Conservation (phyloP, 78 protist species). For the Speleostelium caveatum region DNA sequence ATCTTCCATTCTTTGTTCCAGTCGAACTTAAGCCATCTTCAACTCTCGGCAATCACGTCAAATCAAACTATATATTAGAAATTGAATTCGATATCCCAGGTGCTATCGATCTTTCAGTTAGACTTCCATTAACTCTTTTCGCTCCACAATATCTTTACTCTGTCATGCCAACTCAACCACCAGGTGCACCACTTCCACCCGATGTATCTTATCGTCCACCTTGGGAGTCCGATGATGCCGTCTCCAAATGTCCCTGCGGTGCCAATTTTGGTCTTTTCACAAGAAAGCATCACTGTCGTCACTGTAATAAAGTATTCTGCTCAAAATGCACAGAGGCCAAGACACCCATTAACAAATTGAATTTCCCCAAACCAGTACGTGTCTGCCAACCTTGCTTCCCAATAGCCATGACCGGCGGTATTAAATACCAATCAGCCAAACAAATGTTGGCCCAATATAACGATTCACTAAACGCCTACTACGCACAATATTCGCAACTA, state of each 20-base stretch:
- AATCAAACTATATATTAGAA: slow-evolving; percentile 14
- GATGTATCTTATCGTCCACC: slow-evolving; percentile 74
- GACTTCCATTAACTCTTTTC: slow-evolving; percentile 51
- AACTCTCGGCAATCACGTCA: slow-evolving; percentile 36
- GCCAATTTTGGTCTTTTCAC: slow-evolving; percentile 11
- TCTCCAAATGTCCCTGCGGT: slow-evolving; percentile 26
- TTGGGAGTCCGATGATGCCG: slow-evolving; percentile 61
- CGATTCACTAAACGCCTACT: slow-evolving; percentile 14
- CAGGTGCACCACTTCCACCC: slow-evolving; percentile 70
- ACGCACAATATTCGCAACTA: slow-evolving; percentile 19
- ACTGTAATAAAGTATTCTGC: slow-evolving; percentile 66
- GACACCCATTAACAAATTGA: slow-evolving; percentile 48
- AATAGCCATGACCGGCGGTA: slow-evolving; percentile 36
- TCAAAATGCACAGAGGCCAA: slow-evolving; percentile 28
- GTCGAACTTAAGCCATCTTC: slow-evolving; percentile 59
- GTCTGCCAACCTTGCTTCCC: slow-evolving; percentile 69
- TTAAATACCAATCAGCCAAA: slow-evolving; percentile 62
- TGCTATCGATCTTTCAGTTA: slow-evolving; percentile 43
- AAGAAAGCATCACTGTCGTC: slow-evolving; percentile 80
- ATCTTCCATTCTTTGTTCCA: slow-evolving; percentile 68
- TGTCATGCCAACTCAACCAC: slow-evolving; percentile 45
- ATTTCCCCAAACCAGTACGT: slow-evolving; percentile 60
- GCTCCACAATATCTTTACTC: slow-evolving; percentile 79
- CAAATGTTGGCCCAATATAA: slow-evolving; percentile 13
- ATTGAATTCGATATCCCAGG: slow-evolving; percentile 68